Percentiles rank a stretch among this genome's conserved stretches.
phyloP scores from a whole-genome alignment of 345 rosid genomes.

The Geranium brycei region DNA sequence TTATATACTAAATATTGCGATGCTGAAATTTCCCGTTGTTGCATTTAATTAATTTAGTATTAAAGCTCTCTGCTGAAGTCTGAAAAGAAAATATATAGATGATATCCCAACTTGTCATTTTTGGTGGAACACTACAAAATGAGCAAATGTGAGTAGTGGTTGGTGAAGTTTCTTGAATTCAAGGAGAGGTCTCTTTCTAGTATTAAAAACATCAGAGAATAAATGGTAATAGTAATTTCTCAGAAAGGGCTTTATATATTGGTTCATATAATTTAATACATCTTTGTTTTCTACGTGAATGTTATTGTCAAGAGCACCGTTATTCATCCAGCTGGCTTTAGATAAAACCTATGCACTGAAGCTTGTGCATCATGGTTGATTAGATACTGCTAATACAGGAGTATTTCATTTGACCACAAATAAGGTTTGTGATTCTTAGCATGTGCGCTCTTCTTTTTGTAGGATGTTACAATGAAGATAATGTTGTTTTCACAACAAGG shows the following conservation, averaged over 20 bases:
- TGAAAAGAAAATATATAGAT: background rate
- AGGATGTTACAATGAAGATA: conserved; percentile 92
- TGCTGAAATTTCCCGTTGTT: background rate
- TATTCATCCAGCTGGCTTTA: too few relatives aligned
- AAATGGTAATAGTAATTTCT: too few relatives aligned
- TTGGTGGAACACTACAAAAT: background rate
- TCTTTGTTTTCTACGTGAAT: too few relatives aligned
- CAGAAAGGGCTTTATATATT: too few relatives aligned
- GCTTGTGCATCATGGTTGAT: too few relatives aligned
- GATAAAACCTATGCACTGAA: too few relatives aligned
- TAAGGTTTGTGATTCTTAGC: background rate
- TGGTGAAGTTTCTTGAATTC: background rate
- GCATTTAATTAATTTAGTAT: background rate
- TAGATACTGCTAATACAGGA: too few relatives aligned
- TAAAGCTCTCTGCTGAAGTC: background rate
- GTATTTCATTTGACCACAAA: too few relatives aligned
- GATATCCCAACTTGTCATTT: background rate
- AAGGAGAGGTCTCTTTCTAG: background rate
- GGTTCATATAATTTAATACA: too few relatives aligned
- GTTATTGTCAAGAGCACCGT: too few relatives aligned
- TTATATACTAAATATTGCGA: too few relatives aligned
- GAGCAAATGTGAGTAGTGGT: background rate
- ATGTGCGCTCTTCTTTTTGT: conserved; percentile 3
- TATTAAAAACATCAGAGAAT: too few relatives aligned
- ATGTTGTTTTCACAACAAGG: conserved; percentile 85